Evolutionary conservation across 2,329 filamentous ascomycete species (phyloP).

Genomic region (Colletotrichum shisoi): DNA sequence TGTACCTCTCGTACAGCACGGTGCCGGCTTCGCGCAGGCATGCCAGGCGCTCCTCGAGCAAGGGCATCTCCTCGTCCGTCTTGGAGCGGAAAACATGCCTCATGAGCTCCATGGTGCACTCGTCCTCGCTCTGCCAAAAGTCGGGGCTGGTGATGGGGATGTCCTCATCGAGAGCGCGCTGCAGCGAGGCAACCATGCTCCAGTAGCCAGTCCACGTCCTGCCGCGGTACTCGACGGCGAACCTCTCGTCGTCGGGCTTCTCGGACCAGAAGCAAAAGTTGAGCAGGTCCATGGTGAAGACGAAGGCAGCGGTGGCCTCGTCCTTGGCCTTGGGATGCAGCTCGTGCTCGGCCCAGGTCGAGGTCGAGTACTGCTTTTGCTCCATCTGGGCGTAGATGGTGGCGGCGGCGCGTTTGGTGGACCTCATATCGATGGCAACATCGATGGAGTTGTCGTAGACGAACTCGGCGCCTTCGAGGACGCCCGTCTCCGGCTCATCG

Average conservation of each 20-base stretch:
- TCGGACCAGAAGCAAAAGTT: conserved; percentile 99
- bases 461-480: conserved; percentile 82
- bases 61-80: conserved; percentile 85
- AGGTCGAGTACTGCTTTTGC: conserved; percentile 80
- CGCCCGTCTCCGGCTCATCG: conserved; percentile 76
- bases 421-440: conserved; percentile 83
- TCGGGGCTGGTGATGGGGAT: conserved; percentile 88
- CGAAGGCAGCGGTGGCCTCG: conserved; percentile 83
- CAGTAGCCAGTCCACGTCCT: conserved; percentile 93
- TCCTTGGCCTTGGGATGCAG: conserved; percentile 86
- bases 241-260: conserved; percentile 72
- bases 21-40: conserved; percentile 85
- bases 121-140: conserved; percentile 81
- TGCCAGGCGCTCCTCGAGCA: conserved; percentile 77
- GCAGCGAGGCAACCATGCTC: conserved; percentile 87
- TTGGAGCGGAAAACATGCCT: conserved; percentile 83
- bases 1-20: conserved; percentile 79
- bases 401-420: conserved; percentile 82
- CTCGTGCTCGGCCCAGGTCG: conserved; percentile 87
- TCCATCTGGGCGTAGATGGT: conserved; percentile 84
- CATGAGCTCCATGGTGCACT: conserved; percentile 77
- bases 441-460: conserved; percentile 94
- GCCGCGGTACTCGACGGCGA: conserved; percentile 81
- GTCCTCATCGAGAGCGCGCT: conserved; percentile 87
- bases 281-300: conserved; percentile 95